Evolutionary conservation across 768 basidiomycete species (phyloP), one percentile per base, ranked within the genome.

Genomic region (Guyanaporus albipodus): DNA sequence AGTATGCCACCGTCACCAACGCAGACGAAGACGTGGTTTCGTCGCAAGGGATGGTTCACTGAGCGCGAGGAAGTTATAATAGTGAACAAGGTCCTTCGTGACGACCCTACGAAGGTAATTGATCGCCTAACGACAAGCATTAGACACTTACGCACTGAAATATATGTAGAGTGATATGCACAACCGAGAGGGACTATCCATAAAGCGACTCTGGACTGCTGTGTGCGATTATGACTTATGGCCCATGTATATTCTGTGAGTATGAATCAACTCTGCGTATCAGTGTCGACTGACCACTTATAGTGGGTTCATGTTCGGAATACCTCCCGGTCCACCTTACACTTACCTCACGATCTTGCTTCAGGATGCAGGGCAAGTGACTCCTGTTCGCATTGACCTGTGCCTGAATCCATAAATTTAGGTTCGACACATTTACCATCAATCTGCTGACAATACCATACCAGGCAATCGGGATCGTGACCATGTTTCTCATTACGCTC

Each of bases 21-120:
- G 2, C 78, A 80, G 53, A 79, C 81, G 2, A 77, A 72, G 47
- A 60, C 70, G 1, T 76, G 79, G 75, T 80, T 76, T 67, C 60
- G 80, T 36, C 77, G 76, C 0, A 76, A 77, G 31, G 79, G 81
- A 0, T 84, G 81, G 82, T 83, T 82, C 58, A 78, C 74, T 0
- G 78, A 80, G 38, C 67, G 76, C n/a, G 78, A 84, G 50, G 82
- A 83, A 54, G 63, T 70, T 1, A 85, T 85, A 39, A 71, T 80
- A 1, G 79, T 83, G 2, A 73, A 75, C 37, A 72, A 79, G 11
- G 69, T 85, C n/a, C 65, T 84, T 18, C 71, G 82, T 7, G 82
- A 83, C 57, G 82, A 84, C 57, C 81, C 82, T 4, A 71, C 74
- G 7, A 83, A 82, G 67, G 77, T 72, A 6, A 37, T n/a, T n/a